A percentile compares a stretch with the other conserved stretches of the same genome.
Conservation (phyloP, 768 basidiomycete species). For the Suillus ampliporus region DNA sequence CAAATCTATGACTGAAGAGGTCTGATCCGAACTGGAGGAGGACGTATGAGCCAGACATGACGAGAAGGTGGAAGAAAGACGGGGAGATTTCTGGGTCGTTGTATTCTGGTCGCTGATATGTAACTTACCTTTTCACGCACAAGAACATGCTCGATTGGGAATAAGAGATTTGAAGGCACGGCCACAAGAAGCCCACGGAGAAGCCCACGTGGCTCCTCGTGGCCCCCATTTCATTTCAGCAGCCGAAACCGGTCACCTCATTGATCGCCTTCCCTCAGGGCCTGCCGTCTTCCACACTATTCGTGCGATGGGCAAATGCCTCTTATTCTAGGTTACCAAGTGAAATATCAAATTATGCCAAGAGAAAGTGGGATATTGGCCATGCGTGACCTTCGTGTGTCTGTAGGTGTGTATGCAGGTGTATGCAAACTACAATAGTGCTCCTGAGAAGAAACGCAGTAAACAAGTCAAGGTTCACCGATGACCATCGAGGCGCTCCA, state of each 20-base stretch:
- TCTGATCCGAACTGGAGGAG: slow-evolving; percentile 72
- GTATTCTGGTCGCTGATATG: slow-evolving; percentile 19
- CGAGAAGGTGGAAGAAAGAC: slow-evolving; percentile 24
- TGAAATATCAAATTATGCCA: slow-evolving; percentile 3
- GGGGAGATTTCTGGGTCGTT: slow-evolving; percentile 21
- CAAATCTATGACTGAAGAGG: slow-evolving; percentile 62
- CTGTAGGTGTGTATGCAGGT: not conserved
- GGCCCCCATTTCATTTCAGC: slow-evolving; percentile 17
- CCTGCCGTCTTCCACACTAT: slow-evolving; percentile 4
- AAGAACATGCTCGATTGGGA: slow-evolving; percentile 49
- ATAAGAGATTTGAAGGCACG: slow-evolving; percentile 31
- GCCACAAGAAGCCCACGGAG: slow-evolving; percentile 39
- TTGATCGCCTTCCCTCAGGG: slow-evolving; percentile 4
- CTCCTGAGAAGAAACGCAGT: slow-evolving; percentile 7
- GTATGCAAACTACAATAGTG: slow-evolving; percentile 8
- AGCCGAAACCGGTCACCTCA: slow-evolving; percentile 9
- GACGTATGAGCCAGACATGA: slow-evolving; percentile 48
- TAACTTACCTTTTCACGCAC: slow-evolving; percentile 42
- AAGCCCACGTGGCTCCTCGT: slow-evolving; percentile 43
- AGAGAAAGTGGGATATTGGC: not conserved
- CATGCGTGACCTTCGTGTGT: slow-evolving; percentile 18
- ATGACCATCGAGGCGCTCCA: slow-evolving; percentile 13
- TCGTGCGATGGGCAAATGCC: slow-evolving; percentile 8
- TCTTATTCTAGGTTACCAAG: slow-evolving; percentile 6
- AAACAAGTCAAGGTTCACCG: slow-evolving; percentile 13